Conservation (phyloP, 495 filamentous ascomycete species). For the Jackrogersella minutella region DNA sequence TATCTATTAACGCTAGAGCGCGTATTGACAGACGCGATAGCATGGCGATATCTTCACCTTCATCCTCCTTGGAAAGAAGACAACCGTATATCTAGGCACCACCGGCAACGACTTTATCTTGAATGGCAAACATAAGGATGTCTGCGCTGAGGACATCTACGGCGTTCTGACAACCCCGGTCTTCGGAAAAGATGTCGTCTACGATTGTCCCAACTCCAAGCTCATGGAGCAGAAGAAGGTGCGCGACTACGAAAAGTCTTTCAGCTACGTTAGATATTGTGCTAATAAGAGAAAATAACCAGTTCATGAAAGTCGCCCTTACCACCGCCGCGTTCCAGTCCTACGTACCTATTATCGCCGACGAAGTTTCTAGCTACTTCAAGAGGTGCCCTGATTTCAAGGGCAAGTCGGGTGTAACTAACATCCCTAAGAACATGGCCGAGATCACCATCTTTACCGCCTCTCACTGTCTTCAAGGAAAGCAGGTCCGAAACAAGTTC, state of each 20-base stretch:
- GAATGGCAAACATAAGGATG: constrained; percentile 82
- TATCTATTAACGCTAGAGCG: neutral
- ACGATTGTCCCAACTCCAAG: constrained; percentile 87
- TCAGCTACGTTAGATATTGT: neutral
- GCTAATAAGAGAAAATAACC: constrained; percentile 15
- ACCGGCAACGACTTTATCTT: constrained; percentile 87
- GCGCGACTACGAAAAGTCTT: constrained; percentile 25
- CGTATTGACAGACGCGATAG: constrained; percentile 51
- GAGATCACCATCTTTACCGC: constrained; percentile 89
- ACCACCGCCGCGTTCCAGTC: constrained; percentile 77
- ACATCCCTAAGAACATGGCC: constrained; percentile 75
- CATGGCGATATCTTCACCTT: constrained; percentile 86
- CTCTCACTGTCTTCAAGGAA: constrained; percentile 79
- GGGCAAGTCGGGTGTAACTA: constrained; percentile 67
- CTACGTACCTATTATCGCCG: constrained; percentile 80
- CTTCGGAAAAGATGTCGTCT: constrained; percentile 86
- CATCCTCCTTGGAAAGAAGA: constrained; percentile 76
- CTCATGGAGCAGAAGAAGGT: constrained; percentile 84
- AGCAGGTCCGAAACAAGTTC: constrained; percentile 78
- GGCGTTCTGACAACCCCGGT: constrained; percentile 82
- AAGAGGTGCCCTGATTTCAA: constrained; percentile 72
- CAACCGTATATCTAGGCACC: constrained; percentile 77
- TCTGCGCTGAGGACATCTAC: constrained; percentile 85
- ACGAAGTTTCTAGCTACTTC: constrained; percentile 76
- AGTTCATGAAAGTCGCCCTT: constrained; percentile 89